A percentile compares a stretch with the other conserved stretches of the same genome.
Evolutionary conservation across 345 rosid genomes (phyloP).

Genomic region (Populus ilicifolia): DNA sequence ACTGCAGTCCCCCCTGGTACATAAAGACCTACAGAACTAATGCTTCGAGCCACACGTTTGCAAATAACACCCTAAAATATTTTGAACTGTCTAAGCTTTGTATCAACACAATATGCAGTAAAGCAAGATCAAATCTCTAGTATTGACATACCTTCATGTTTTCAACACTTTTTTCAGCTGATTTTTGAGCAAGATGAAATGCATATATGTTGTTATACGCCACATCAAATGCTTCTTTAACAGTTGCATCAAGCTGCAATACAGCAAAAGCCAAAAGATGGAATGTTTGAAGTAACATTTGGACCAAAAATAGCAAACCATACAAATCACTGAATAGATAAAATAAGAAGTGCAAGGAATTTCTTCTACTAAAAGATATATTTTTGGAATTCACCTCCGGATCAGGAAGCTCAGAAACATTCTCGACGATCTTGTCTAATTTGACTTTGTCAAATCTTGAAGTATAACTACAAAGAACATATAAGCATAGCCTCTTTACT

Average conservation of each 20-base stretch:
- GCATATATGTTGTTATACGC: constrained; percentile 82
- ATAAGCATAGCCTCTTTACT: neutral
- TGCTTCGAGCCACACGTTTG: constrained; percentile 80
- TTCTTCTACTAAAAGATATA: neutral
- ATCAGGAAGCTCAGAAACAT: constrained; percentile 56
- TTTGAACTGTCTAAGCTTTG: neutral
- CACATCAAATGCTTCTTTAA: constrained; percentile 78
- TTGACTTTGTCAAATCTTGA: constrained; percentile 75
- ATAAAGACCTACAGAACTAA: constrained; percentile 89
- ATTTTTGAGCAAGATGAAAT: constrained; percentile 83
- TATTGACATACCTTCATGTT: constrained; percentile 65
- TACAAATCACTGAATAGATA: neutral
- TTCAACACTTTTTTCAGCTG: constrained; percentile 57
- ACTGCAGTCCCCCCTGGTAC: constrained; percentile 96
- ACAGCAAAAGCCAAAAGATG: neutral
- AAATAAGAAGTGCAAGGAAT: neutral
- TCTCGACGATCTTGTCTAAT: constrained; percentile 50
- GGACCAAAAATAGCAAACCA: neutral
- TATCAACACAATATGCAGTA: neutral
- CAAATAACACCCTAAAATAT: constrained; percentile 75
- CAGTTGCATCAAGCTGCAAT: constrained; percentile 54
- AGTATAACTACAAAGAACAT: constrained; percentile 52
- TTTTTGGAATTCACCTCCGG: constrained; percentile 50
- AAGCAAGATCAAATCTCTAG: constrained; percentile 7
- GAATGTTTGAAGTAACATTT: neutral